A percentile compares a stretch with the other conserved stretches of the same genome.
Conservation (phyloP, 768 basidiomycete species). For the Nidularia pulvinata region DNA sequence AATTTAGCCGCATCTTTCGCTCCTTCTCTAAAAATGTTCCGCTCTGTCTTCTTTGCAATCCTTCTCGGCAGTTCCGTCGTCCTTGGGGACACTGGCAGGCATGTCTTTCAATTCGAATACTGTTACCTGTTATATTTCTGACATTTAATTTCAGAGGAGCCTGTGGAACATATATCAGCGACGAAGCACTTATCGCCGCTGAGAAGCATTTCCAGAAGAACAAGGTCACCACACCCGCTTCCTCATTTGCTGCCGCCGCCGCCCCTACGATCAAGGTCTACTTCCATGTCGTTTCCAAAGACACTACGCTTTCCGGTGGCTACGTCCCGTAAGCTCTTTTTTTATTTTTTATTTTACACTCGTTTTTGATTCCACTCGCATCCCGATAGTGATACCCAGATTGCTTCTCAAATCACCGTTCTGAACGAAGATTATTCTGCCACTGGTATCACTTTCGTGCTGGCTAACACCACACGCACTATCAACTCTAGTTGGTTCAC, state of each 20-base stretch:
- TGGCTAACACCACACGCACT: slow-evolving; percentile 39
- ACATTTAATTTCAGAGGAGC: not conserved
- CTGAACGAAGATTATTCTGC: slow-evolving; percentile 39
- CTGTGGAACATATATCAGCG: slow-evolving; percentile 9
- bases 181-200: slow-evolving; percentile 7
- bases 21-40: slow-evolving; percentile 1
- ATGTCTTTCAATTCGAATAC: not conserved
- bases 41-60: slow-evolving; percentile 5
- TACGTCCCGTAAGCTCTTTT: slow-evolving; percentile 32
- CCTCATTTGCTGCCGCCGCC: slow-evolving; percentile 1
- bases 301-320: slow-evolving; percentile 30
- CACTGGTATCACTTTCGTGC: slow-evolving; percentile 33
- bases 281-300: slow-evolving; percentile 33
- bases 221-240: slow-evolving; percentile 4
- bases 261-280: slow-evolving; percentile 24
- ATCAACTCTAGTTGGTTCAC: slow-evolving; percentile 47
- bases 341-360: not conserved
- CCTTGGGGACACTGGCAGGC: slow-evolving; percentile 2
- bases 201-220: slow-evolving; percentile 13
- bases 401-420: slow-evolving; percentile 32
- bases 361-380: not conserved
- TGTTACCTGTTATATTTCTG: not conserved
- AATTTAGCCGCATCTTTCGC: too few species aligned
- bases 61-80: slow-evolving; percentile 7
- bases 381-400: slow-evolving; percentile 27